Base-by-base conservation (phyloP, 352 stramenopile genomes). In the Phytophthora sp. region DNA sequence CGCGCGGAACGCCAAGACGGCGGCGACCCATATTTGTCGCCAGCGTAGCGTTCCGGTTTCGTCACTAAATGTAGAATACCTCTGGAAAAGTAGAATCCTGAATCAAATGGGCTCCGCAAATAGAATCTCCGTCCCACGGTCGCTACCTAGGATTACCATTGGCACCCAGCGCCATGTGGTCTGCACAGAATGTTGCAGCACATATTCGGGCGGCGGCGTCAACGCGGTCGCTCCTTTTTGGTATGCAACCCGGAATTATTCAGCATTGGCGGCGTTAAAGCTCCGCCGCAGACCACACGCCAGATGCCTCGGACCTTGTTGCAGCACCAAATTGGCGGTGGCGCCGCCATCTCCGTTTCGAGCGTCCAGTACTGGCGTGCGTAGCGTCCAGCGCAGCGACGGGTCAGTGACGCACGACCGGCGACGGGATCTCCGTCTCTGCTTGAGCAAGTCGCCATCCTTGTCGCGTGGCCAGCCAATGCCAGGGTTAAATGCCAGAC, bases 381-480 rank as follows among this genome's bases (percentile, higher is more conserved):
- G 57, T 52, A 23, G 52, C 58, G 59, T 57, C 44, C 60, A 66
- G 66, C 45, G 56, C 38, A 73, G 38, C 46, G 64, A 64, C 69
- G 54, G 64, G 69, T 59, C 61, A 57, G 35, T 65, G 59, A 69
- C 66, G 66, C 58, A 69, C 51, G 41, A 33, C 11, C 45, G 53
- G 36, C 56, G 57, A 66, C 41, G 33, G 63, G 46, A 53, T 68
- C 58, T 73, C 60, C 35, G 62, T 68, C 53, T 59, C 50, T 51
- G 31, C 26, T 67, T 38, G 21, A 63, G 42, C 23, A 69, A 63
- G 57, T 70, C 59, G 58, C 53, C 53, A 60, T 60, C 55, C 67
- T 71, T 74, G 61, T 68, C 62, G 66, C 60, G 66, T 74, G 57
- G 61, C 66, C 66, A 72, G 58, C 57, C 64, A 72, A 63, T 49